Percentiles rank a stretch among this genome's conserved stretches.
phyloP scores from a whole-genome alignment of 2,329 filamentous ascomycete species.

The Cercospora sesami region DNA sequence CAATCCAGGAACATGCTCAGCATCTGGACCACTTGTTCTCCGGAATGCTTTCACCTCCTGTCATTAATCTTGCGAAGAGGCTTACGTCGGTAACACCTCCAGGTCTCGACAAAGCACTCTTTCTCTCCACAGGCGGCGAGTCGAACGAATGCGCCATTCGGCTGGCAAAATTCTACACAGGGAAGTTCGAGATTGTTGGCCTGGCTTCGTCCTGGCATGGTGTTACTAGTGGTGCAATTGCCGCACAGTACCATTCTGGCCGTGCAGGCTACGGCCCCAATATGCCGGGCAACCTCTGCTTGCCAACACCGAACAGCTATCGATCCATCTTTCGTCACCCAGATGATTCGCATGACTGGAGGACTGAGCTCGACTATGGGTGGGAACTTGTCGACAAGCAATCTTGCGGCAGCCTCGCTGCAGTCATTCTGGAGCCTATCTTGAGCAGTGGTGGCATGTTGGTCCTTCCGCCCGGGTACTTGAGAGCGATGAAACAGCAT shows the following conservation, averaged over 20 bases:
- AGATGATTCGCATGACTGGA: neutral
- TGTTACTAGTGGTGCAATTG: constrained; percentile 55
- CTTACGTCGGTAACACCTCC: constrained; percentile 53
- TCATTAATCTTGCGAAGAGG: constrained; percentile 56
- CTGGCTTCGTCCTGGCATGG: constrained; percentile 63
- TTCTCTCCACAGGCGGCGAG: constrained; percentile 59
- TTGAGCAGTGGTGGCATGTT: constrained; percentile 61
- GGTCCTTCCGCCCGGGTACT: constrained; percentile 59
- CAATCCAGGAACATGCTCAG: constrained; percentile 51
- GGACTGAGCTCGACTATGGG: neutral
- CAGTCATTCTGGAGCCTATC: constrained; percentile 63
- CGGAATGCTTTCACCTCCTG: constrained; percentile 59
- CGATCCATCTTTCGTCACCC: neutral
- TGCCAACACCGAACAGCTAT: neutral
- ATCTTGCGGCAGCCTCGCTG: constrained; percentile 62
- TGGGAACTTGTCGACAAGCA: constrained; percentile 38
- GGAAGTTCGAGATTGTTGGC: constrained; percentile 65
- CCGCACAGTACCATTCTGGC: constrained; percentile 57
- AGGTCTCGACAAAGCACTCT: constrained; percentile 57
- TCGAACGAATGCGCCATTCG: constrained; percentile 62
- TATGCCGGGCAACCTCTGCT: constrained; percentile 53
- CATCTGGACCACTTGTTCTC: constrained; percentile 61
- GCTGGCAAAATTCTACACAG: constrained; percentile 63
- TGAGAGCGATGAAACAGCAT: constrained; percentile 56
- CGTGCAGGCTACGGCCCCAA: constrained; percentile 49